Conservation (phyloP, 371 early-diverging fungal genomes). For the Actinomucor elegans region DNA sequence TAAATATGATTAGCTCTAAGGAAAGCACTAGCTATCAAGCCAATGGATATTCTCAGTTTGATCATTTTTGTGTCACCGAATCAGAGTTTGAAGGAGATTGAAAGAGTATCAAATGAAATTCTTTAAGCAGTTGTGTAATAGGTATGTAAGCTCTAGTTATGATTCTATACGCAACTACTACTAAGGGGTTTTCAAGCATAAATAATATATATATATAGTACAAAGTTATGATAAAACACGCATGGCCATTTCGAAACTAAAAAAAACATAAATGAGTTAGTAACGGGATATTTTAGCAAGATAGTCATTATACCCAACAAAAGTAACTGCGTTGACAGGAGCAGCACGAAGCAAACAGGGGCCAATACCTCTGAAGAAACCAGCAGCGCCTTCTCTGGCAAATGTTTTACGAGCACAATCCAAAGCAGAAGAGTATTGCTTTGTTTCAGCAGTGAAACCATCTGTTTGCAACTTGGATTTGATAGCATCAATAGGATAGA, state of each 20-base stretch:
- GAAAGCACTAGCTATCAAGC: no score
- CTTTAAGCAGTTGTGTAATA: no score
- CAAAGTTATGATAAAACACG: constrained; percentile 18
- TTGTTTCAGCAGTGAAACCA: constrained; percentile 55
- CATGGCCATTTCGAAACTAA: constrained; percentile 48
- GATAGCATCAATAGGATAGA: constrained; percentile 79
- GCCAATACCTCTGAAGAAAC: constrained; percentile 84
- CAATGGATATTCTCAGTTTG: no score
- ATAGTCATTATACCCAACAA: constrained; percentile 55
- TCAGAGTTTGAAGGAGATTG: no score
- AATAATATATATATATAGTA: not conserved
- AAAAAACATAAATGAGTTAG: not conserved
- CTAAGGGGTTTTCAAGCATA: no score
- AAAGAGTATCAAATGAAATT: no score
- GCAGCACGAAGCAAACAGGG: constrained; percentile 89
- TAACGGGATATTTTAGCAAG: no score
- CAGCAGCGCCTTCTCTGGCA: constrained; percentile 66
- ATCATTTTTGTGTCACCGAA: no score
- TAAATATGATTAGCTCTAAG: no score
- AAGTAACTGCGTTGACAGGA: constrained; percentile 86
- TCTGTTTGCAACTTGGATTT: constrained; percentile 84
- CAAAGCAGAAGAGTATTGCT: constrained; percentile 59
- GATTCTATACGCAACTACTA: no score
- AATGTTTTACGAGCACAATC: constrained; percentile 71
- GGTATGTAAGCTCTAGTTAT: no score